These are phyloP conservation scores for Suillus ampliporus DNA, from an alignment of 768 basidiomycete species.

Conservation along the genomic window DNA sequence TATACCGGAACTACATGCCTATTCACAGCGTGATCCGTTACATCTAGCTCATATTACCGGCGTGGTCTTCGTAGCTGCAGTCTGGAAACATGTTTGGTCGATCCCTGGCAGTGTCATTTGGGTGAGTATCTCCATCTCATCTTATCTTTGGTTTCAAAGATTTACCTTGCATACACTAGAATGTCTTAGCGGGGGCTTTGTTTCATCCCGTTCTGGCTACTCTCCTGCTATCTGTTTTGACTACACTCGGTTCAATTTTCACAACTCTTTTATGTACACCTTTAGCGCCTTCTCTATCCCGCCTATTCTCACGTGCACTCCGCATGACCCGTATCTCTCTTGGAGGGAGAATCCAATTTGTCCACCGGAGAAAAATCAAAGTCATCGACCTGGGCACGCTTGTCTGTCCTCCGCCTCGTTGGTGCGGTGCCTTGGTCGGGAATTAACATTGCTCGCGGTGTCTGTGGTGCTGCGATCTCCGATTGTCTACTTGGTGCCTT, in stretches of 20 bases:
- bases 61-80: constrained; percentile 81
- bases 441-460: constrained; percentile 95
- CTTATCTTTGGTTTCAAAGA: constrained; percentile 24
- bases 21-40: constrained; percentile 70
- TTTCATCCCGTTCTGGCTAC: constrained; percentile 86
- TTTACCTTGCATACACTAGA: constrained; percentile 50
- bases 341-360: constrained; percentile 68
- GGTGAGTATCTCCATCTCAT: constrained; percentile 50
- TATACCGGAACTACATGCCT: constrained; percentile 81
- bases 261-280: constrained; percentile 84
- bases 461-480: constrained; percentile 76
- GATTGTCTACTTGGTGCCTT: constrained; percentile 85
- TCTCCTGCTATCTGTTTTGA: constrained; percentile 79
- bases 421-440: constrained; percentile 97
- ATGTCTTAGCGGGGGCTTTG: constrained; percentile 87
- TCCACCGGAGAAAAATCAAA: constrained; percentile 41
- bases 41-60: constrained; percentile 79
- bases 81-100: constrained; percentile 98
- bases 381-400: constrained; percentile 75
- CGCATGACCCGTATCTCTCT: constrained; percentile 82
- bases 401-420: constrained; percentile 86
- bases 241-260: constrained; percentile 83
- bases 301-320: constrained; percentile 82
- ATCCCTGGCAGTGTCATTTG: constrained; percentile 93
- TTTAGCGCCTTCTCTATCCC: constrained; percentile 81